Evolutionary conservation across 2,329 filamentous ascomycete species (phyloP), one percentile per base, ranked within the genome.

Genomic region (Calonectria crousiana): DNA sequence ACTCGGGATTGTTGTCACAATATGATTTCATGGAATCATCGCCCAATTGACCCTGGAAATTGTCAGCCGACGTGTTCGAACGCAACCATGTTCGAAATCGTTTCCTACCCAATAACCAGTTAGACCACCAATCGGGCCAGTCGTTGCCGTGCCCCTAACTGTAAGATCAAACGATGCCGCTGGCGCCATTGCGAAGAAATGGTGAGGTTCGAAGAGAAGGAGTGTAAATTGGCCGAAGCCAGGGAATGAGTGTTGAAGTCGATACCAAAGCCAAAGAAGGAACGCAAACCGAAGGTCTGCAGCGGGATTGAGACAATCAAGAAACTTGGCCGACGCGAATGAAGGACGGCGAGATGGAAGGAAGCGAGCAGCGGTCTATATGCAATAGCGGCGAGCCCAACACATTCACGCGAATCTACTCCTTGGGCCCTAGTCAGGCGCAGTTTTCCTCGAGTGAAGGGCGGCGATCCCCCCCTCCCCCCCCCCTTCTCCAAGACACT

Each of bases 31-130:
- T 81, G 30, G 80, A 62, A 28, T 85, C 83, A 32, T 68, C 67
- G 6, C 81, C 80, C 23, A 76, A 72, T 81, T 87, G 85, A 16
- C 86, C 86, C 85, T 86, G 38, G 0, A 36, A 32, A 65, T 13
- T 32, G 65, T 68, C 41, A 62, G 62, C 73, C 28, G 10, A 49
- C 56, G 32, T 72, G 23, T 49, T 6, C 18, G 10, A 23, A 65
- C 14, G 9, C 69, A 30, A 34, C 16, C 8, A 18, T n/a, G 8
- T 41, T n/a, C 36, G 13, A 8, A 5, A 18, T 3, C 28, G 16
- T 34, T 23, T 62, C 82, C 56, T 80, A 85, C 84, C 84, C 85
- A 87, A 79, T 87, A 86, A 34, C 84, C 84, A 76, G 86, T 85
- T n/a, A 86, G 78, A 18, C 81, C 81, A 44, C 83, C 83, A 62